Conservation (phyloP, 768 basidiomycete species). For the Rhizopogon rudus region DNA sequence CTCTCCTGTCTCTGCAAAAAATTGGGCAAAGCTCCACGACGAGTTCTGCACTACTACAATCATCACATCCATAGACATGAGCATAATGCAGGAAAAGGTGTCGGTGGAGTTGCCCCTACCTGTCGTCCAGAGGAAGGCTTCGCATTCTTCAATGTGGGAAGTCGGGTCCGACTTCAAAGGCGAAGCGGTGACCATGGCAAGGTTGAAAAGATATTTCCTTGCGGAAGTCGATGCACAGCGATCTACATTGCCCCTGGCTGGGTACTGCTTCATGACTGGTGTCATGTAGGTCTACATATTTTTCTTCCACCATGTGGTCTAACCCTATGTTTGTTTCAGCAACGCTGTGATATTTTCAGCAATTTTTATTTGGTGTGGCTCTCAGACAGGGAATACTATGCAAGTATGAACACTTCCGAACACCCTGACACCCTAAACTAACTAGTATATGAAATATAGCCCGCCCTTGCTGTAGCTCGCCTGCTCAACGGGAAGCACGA, state of each 20-base stretch:
- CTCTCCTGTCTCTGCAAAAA: background rate
- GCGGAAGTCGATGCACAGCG: constrained; percentile 7
- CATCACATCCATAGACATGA: background rate
- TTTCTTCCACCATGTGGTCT: background rate
- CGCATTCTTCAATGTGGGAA: background rate
- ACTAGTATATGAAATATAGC: constrained; percentile 31
- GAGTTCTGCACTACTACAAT: background rate
- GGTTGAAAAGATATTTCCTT: constrained; percentile 2
- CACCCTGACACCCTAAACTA: background rate
- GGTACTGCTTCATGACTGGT: constrained; percentile 71
- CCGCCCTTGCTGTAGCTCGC: constrained; percentile 73
- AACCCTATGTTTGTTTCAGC: constrained; percentile 25
- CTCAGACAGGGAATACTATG: constrained; percentile 70
- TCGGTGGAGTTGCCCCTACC: constrained; percentile 1
- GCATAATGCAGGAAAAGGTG: background rate
- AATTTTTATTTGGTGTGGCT: constrained; percentile 76
- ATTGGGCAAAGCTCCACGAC: background rate
- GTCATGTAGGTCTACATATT: constrained; percentile 45
- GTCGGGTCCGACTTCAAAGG: background rate
- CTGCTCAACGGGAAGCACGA: constrained; percentile 55
- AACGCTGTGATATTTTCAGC: constrained; percentile 69
- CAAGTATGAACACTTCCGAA: constrained; percentile 36
- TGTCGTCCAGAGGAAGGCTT: constrained; percentile 1
- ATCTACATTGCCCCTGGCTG: constrained; percentile 47
- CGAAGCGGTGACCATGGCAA: background rate